Evolutionary conservation across 75 land plant species (phyloP).

Genomic region (Ceratopteris richardii): DNA sequence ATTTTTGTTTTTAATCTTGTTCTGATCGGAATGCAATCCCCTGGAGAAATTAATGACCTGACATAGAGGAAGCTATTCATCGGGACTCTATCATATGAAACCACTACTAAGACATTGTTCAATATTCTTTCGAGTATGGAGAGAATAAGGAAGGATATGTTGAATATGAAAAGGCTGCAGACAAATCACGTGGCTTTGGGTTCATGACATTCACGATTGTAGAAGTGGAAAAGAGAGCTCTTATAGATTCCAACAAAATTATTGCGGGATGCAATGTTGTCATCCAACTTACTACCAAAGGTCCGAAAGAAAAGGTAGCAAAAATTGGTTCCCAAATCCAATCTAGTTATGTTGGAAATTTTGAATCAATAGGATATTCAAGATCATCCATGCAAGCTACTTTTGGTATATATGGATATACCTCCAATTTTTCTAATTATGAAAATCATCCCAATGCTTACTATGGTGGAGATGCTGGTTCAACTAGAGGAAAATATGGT

Average conservation of each 20-base stretch:
- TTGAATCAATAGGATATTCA: conserved; percentile 15
- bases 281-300: conserved; percentile 69
- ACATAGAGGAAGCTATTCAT: conserved; percentile 71
- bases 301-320: conserved; percentile 29
- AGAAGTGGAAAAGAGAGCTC: conserved; percentile 60
- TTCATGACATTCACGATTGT: conserved; percentile 65
- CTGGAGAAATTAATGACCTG: conserved; percentile 32
- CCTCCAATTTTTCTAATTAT: conserved; percentile 28
- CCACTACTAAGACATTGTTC: conserved; percentile 51
- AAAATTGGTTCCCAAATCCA: conserved; percentile 26
- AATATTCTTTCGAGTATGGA: conserved; percentile 56
- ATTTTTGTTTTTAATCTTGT: conserved; percentile 70
- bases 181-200: conserved; percentile 72
- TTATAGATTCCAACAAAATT: conserved; percentile 52
- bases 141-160: conserved; percentile 83
- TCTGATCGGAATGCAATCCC: conserved; percentile 30
- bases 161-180: conserved; percentile 71
- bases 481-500: conserved; percentile 26
- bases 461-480: conserved; percentile 25
- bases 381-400: conserved; percentile 27
- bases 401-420: conserved; percentile 30
- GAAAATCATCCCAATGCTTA: conserved; percentile 17
- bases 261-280: conserved; percentile 68
- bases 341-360: conserved; percentile 19
- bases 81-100: conserved; percentile 61